Base-by-base conservation (phyloP, 306 rosid genomes). In the Dicorynia guianensis region DNA sequence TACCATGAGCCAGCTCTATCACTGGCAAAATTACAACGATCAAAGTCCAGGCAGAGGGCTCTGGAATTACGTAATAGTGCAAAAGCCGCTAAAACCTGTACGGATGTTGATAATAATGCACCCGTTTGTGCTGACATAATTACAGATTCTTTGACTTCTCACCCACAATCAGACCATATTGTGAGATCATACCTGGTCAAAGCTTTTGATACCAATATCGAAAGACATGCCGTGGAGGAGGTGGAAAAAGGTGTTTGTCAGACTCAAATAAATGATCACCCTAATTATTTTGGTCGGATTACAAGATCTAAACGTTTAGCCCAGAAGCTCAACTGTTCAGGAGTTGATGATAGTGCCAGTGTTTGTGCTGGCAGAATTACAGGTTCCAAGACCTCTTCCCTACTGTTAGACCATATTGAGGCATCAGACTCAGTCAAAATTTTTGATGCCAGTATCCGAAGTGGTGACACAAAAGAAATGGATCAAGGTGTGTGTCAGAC, bases 1-100 rank as follows among this genome's bases (percentile, higher is more conserved):
- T 75, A 58, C 79, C 84, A 65, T 44, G 92, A 92, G 48, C 91
- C 87, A 48, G 79, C 87, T 72, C 25, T 81, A 69, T 96, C 99
- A 66, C 63, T 88, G 79, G 93, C 90, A 60, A 89, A 87, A 87
- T 52, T 96, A 80, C 96, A 85, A 49, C 86, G 98, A 75, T 96
- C 99, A 11, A 96, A 81, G 88, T 80, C 98, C 1, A 88, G 99
- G 82, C 96, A 96, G 86, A 90, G 43, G 76, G 99, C 97, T 76
- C 60, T 93, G 63, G 85, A 87, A 86, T 71, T 77, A 59, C 98
- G 97, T 46, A 84, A 79, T 63, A 87, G 97, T 80, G 88, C 83
- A 47, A 87, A 88, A 75, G 81, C 76, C 12, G 47, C 47, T 5
- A 89, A 69, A 76, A 74, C 34, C 60, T 42, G 55, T 56, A 63